Evolutionary conservation across 768 basidiomycete genomes (phyloP), one percentile per base, ranked within the genome.

Genomic region (Boletus subparvulus): DNA sequence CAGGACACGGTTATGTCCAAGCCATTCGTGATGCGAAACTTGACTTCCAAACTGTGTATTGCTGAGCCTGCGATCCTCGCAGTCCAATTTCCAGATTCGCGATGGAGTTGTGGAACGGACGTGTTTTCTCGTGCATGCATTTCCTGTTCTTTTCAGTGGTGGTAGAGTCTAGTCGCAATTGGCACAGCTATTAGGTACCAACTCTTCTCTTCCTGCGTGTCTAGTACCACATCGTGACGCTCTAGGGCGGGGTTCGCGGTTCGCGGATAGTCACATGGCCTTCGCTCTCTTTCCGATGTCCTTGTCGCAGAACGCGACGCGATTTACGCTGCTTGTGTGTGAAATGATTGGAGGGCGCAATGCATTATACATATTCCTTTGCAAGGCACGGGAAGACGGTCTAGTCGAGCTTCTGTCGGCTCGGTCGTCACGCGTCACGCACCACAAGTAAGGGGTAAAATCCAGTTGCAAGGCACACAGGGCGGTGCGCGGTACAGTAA

Each of bases 1-100:
- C 56, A 81, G 85, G 83, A 55, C 86, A 88, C 66, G 87, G 85
- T 8, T 83, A 86, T 55, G 67, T 74, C 8, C 86, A 90, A 63
- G 88, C 80, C 8, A 66, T 76, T 12, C 72, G 72, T 21, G 77
- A 66, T 8, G 83, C 82, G 4, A 71, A 61, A 39, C 58, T 53
- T 6, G 74, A 81, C 62, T 78, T 78, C 54, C 62, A 59, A 28
- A 33, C 56, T 36, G 60, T 50, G 14, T 77, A 73, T 58, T 77
- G 75, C 35, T 73, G 49, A 73, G 40, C 32, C 14, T 9, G 17
- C 21, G n/a, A 42, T 44, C n/a, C 40, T 48, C 28, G n/a, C n/a
- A 1, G 3, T 50, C 21, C 35, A 12, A 12, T 30, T 43, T 37
- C 19, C 11, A 24, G 10, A 41, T 44, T 58, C 11, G 17, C 12